Evolutionary conservation across 345 rosid species (phyloP).

Genomic region (Durio zibethinus): DNA sequence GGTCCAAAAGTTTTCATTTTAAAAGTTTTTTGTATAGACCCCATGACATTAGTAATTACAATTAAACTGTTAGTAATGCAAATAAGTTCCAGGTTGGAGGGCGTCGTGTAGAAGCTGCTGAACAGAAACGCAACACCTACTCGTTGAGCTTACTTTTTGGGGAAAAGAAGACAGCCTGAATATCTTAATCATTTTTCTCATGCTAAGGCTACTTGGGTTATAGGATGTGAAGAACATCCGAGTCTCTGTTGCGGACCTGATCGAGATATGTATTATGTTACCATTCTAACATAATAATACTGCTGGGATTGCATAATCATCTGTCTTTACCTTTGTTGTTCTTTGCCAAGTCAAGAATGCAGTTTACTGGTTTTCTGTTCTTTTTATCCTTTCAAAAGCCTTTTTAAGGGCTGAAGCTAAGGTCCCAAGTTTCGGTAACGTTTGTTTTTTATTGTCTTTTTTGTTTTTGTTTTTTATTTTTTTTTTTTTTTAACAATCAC

Average conservation of each 20-base stretch:
- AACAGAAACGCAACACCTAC: slow-evolving; percentile 66
- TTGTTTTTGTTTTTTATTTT: too few species aligned
- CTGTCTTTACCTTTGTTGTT: too few species aligned
- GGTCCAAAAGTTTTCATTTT: background rate
- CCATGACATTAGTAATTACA: background rate
- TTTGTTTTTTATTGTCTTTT: too few species aligned
- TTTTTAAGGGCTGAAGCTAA: too few species aligned
- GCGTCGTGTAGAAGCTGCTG: slow-evolving; percentile 76
- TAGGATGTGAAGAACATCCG: background rate
- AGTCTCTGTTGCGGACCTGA: background rate
- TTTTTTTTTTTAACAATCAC: too few species aligned
- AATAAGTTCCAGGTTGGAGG: slow-evolving; percentile 54
- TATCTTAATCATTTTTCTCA: background rate
- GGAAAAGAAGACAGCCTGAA: slow-evolving; percentile 55
- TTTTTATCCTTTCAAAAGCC: too few species aligned
- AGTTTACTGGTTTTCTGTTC: too few species aligned
- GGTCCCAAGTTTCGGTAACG: too few species aligned
- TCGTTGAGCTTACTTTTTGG: slow-evolving; percentile 68
- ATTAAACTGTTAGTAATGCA: background rate
- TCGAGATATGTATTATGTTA: background rate
- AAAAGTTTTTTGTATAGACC: background rate
- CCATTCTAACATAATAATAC: background rate
- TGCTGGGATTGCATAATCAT: too few species aligned
- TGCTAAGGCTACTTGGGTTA: background rate
- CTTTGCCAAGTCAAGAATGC: too few species aligned